phyloP scores from a whole-genome alignment of 495 filamentous ascomycete genomes.

The Penicillium subrubescens region DNA sequence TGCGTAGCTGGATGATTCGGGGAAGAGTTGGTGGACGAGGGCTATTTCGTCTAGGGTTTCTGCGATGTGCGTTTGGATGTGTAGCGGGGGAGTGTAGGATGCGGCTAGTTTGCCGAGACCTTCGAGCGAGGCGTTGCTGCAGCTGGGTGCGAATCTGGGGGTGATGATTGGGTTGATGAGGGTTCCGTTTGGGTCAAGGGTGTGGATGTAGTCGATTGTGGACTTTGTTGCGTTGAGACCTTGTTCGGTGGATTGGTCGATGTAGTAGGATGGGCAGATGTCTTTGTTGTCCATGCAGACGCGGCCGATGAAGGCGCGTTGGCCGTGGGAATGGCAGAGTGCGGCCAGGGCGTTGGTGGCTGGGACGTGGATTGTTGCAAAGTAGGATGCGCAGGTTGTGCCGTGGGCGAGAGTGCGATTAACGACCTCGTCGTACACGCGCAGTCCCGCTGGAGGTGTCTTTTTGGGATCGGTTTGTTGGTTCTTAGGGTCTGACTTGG shows the following conservation, averaged over 20 bases:
- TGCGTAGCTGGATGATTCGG: constrained; percentile 63
- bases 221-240: constrained; percentile 59
- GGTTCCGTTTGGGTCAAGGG: constrained; percentile 61
- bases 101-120: constrained; percentile 64
- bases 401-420: constrained; percentile 80
- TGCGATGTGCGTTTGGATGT: constrained; percentile 88
- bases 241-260: constrained; percentile 61
- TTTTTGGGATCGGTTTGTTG: constrained; percentile 14
- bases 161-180: constrained; percentile 84
- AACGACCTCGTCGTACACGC: constrained; percentile 74
- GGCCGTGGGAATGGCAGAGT: constrained; percentile 72
- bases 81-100: constrained; percentile 55
- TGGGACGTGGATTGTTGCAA: constrained; percentile 79
- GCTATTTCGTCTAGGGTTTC: constrained; percentile 76
- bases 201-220: constrained; percentile 66
- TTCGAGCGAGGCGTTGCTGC: constrained; percentile 60
- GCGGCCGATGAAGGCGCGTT: constrained; percentile 86
- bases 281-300: constrained; percentile 80
- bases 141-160: constrained; percentile 84
- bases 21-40: constrained; percentile 74
- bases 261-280: constrained; percentile 71
- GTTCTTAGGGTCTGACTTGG: constrained; percentile 9
- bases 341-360: constrained; percentile 86
- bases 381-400: constrained; percentile 89
- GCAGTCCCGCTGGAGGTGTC: constrained; percentile 48